Conservation (phyloP, 139 green algal genomes). For the Chlorella sp. region DNA sequence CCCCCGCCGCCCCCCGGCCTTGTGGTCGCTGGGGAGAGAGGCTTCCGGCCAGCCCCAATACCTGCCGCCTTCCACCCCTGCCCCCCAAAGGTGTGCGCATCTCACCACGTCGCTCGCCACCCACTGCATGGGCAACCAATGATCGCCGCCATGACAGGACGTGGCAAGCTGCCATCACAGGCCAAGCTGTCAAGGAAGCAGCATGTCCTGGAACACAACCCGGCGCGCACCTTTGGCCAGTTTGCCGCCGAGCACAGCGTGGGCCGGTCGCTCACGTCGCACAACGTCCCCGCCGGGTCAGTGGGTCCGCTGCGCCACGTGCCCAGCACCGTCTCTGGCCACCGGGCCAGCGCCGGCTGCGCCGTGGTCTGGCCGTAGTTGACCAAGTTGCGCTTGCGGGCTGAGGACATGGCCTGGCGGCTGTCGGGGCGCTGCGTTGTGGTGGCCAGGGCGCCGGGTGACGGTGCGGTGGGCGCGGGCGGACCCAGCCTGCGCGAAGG, state of each 20-base stretch:
- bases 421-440: background rate
- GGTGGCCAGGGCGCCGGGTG: background rate
- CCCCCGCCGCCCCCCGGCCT: no score
- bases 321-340: background rate
- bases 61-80: no score
- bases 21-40: no score
- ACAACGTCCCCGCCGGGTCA: conserved; percentile 24
- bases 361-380: background rate
- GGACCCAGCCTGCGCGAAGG: no score
- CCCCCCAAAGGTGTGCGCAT: no score
- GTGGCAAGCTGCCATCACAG: no score
- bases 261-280: conserved; percentile 49
- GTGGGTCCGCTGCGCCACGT: conserved; percentile 4
- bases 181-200: no score
- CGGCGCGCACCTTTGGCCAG: conserved; percentile 35
- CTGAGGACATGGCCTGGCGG: background rate
- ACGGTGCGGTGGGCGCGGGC: background rate
- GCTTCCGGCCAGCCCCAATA: no score
- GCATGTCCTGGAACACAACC: no score
- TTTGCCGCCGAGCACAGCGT: conserved; percentile 54
- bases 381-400: conserved; percentile 2
- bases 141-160: no score
- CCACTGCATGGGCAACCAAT: no score
- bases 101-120: no score
- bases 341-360: background rate